Percentiles rank a stretch among this genome's conserved stretches.
Conservation (phyloP, 176 grass and related monocot species). For the Musa itinerans region DNA sequence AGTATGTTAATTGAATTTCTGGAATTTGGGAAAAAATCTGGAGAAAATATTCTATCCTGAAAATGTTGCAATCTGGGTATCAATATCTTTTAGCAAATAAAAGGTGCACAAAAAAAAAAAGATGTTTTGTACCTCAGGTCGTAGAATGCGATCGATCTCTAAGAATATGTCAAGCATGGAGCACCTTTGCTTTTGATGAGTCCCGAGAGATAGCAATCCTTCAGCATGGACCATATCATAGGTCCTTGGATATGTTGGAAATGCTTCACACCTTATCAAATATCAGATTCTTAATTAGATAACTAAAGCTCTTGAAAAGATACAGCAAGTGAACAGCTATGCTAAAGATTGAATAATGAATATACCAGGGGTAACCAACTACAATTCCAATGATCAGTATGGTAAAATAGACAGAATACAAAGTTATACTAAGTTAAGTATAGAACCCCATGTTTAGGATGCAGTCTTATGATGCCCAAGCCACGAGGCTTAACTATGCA, state of each 20-base stretch:
- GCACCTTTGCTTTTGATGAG: conserved; percentile 50
- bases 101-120: not conserved
- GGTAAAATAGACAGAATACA: too few relatives aligned
- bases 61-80: not conserved
- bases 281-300: conserved; percentile 1
- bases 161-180: conserved; percentile 80
- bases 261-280: conserved; percentile 86
- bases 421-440: too few relatives aligned
- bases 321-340: not conserved
- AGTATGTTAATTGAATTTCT: too few relatives aligned
- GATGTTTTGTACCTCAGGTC: conserved; percentile 69
- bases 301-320: not conserved
- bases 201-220: conserved; percentile 74
- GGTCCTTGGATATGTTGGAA: conserved; percentile 95
- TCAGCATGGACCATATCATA: conserved; percentile 99
- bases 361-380: too few relatives aligned
- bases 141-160: conserved; percentile 92
- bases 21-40: too few relatives aligned
- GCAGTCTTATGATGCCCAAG: not conserved
- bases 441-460: not conserved
- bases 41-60: too few relatives aligned
- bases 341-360: not conserved
- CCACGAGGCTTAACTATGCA: not conserved
- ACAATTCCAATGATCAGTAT: too few relatives aligned
- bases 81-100: conserved; percentile 2